Conservation (phyloP, 2,329 filamentous ascomycete genomes). For the Penicillium digitatum region DNA sequence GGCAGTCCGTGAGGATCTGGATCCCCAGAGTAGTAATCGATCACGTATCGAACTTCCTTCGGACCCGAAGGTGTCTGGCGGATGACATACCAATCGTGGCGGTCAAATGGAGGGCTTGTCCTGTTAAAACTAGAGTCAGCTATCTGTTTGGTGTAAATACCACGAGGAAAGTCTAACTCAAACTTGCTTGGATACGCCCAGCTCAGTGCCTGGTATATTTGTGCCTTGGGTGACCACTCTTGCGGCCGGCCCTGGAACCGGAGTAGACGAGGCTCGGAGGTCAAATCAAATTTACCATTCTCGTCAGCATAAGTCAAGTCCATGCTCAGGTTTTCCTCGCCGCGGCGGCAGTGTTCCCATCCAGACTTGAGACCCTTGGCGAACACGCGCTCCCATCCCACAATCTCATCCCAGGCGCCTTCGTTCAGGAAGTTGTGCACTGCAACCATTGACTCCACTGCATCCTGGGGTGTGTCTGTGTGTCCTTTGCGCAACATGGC, state of each 20-base stretch:
- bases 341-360: slow-evolving; percentile 69
- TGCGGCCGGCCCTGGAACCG: slow-evolving; percentile 85
- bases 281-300: slow-evolving; percentile 26
- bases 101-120: slow-evolving; percentile 83
- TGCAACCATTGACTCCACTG: slow-evolving; percentile 93
- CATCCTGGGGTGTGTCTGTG: slow-evolving; percentile 86
- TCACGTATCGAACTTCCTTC: slow-evolving; percentile 85
- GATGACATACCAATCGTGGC: slow-evolving; percentile 94
- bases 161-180: slow-evolving; percentile 49
- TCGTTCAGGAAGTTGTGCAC: slow-evolving; percentile 99
- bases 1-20: slow-evolving; percentile 82
- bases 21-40: slow-evolving; percentile 89
- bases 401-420: slow-evolving; percentile 92
- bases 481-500: slow-evolving; percentile 94
- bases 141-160: neutral
- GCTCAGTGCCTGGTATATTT: slow-evolving; percentile 74
- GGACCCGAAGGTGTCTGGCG: slow-evolving; percentile 63
- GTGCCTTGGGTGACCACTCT: slow-evolving; percentile 87
- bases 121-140: slow-evolving; percentile 41
- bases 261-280: slow-evolving; percentile 65
- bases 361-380: slow-evolving; percentile 66
- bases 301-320: slow-evolving; percentile 53
- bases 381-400: slow-evolving; percentile 89
- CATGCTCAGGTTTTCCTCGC: slow-evolving; percentile 62
- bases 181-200: slow-evolving; percentile 76